Conservation (phyloP, 345 rosid genomes). For the Eucalyptus curtisii region DNA sequence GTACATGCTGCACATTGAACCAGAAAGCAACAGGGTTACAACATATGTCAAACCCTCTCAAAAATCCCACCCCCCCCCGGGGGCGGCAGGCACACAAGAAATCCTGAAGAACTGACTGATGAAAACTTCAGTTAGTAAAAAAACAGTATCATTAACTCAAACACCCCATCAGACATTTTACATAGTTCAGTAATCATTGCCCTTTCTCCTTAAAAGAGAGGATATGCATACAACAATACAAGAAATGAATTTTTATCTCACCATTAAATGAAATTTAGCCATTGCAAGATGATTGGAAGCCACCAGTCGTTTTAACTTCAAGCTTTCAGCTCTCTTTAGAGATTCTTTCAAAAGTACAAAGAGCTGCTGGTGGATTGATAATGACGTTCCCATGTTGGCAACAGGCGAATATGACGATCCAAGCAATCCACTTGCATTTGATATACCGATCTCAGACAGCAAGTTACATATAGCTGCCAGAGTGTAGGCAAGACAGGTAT, state of each 20-base stretch:
- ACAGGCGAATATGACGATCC: slow-evolving; percentile 71
- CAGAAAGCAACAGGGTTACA: not conserved
- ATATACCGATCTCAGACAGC: slow-evolving; percentile 77
- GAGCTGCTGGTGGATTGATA: slow-evolving; percentile 82
- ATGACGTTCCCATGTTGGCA: slow-evolving; percentile 45
- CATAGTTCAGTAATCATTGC: not conserved
- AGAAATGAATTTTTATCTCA: slow-evolving; percentile 11
- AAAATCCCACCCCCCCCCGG: not conserved
- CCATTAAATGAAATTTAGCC: slow-evolving; percentile 91
- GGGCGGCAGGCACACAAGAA: not conserved
- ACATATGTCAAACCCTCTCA: not conserved
- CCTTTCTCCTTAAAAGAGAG: not conserved
- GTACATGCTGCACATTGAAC: slow-evolving; percentile 62
- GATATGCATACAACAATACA: not conserved
- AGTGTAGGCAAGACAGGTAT: slow-evolving; percentile 93
- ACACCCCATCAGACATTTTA: not conserved
- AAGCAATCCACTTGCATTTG: slow-evolving; percentile 51
- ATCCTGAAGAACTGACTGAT: not conserved
- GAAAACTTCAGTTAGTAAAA: not conserved
- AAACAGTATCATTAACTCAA: not conserved
- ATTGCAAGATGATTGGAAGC: slow-evolving; percentile 92
- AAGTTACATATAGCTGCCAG: slow-evolving; percentile 84
- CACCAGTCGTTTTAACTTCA: slow-evolving; percentile 65
- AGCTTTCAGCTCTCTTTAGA: slow-evolving; percentile 75
- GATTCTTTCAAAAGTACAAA: slow-evolving; percentile 80